Evolutionary conservation across 2,329 filamentous ascomycete genomes (phyloP).

Genomic region (Aspergillus awamori): DNA sequence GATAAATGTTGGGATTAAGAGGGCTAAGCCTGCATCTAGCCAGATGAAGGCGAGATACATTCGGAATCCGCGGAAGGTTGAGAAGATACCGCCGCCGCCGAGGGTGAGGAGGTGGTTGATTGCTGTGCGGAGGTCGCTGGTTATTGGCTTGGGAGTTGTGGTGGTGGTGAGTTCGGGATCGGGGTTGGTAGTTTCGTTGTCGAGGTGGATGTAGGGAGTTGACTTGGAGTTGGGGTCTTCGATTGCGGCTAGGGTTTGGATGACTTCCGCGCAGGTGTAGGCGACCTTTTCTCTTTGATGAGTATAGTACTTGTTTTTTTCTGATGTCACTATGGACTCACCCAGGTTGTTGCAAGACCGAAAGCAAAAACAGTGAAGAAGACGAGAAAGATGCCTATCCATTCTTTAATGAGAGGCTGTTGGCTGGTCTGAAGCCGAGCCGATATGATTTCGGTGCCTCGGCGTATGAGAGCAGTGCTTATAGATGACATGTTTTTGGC

Average conservation of each 20-base stretch:
- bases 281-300: conserved; percentile 36
- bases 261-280: conserved; percentile 63
- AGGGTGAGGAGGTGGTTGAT: conserved; percentile 63
- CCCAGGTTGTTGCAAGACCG: background rate
- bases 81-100: conserved; percentile 61
- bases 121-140: conserved; percentile 60
- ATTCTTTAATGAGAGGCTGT: background rate
- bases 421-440: background rate
- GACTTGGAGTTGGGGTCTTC: conserved; percentile 61
- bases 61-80: conserved; percentile 69
- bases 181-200: conserved; percentile 34
- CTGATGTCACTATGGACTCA: background rate
- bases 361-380: background rate
- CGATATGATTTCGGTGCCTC: background rate
- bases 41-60: conserved; percentile 51
- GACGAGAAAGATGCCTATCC: background rate
- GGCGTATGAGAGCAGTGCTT: background rate
- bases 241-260: conserved; percentile 65
- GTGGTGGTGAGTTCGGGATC: conserved; percentile 48
- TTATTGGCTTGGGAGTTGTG: conserved; percentile 61
- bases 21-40: background rate
- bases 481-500: background rate
- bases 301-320: background rate
- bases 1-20: conserved; percentile 18
- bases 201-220: conserved; percentile 56